A percentile compares a stretch with the other conserved stretches of the same genome.
These are phyloP conservation scores for Umbilicus rupestris DNA, from an alignment of 164 flowering plant genomes.

Conservation along the genomic window DNA sequence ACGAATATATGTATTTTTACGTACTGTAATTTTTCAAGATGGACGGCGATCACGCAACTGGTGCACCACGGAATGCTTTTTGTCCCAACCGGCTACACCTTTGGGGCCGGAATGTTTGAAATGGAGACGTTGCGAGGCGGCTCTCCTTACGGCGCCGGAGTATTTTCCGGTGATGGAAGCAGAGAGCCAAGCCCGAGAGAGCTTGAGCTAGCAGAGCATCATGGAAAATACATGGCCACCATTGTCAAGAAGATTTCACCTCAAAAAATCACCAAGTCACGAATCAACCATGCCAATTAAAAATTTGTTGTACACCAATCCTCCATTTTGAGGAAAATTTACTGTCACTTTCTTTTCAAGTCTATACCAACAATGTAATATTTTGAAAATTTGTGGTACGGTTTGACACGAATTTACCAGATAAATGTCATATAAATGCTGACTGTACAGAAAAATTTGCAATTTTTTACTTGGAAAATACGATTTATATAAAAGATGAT, in stretches of 20 bases:
- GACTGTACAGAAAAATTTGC: no score
- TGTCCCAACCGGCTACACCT: slow-evolving; percentile 43
- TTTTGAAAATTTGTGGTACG: no score
- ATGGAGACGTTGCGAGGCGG: slow-evolving; percentile 40
- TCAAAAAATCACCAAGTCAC: not conserved
- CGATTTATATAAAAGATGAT: no score
- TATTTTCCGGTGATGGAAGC: slow-evolving; percentile 39
- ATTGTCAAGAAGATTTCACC: slow-evolving; percentile 21
- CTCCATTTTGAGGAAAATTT: not conserved
- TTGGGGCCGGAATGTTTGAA: slow-evolving; percentile 43
- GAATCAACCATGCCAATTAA: not conserved
- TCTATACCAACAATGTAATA: not conserved
- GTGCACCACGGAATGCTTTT: slow-evolving; percentile 47
- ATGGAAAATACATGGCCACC: slow-evolving; percentile 43
- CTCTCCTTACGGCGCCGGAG: slow-evolving; percentile 44
- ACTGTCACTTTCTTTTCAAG: not conserved
- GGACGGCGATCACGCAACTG: slow-evolving; percentile 40
- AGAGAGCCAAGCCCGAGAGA: slow-evolving; percentile 33
- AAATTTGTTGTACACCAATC: not conserved
- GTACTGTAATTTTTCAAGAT: slow-evolving; percentile 26
- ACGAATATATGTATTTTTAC: no score
- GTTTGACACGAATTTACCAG: no score
- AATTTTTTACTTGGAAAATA: no score
- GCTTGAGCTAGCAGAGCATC: slow-evolving; percentile 44
- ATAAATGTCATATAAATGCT: no score